A percentile compares a stretch with the other conserved stretches of the same genome.
Evolutionary conservation across 257 asterid genomes (phyloP).

Genomic region (Datura wrightii): DNA sequence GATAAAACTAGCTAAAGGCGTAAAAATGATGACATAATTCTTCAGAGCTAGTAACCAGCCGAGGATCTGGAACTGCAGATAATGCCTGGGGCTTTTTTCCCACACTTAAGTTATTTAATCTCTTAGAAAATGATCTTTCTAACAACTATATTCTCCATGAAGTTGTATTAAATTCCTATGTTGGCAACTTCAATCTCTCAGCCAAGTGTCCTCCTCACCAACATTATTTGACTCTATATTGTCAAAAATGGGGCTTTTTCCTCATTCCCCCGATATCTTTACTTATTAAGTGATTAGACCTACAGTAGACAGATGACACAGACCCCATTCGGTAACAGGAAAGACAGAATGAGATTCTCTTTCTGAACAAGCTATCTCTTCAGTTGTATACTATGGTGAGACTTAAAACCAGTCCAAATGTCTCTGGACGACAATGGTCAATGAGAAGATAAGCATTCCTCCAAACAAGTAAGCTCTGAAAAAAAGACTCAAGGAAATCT

Average conservation of each 20-base stretch:
- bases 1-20: background rate
- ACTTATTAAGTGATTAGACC: background rate
- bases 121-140: background rate
- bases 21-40: background rate
- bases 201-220: background rate
- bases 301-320: background rate
- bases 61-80: background rate
- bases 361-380: background rate
- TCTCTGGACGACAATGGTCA: conserved; percentile 1
- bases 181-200: background rate
- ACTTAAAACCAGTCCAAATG: background rate
- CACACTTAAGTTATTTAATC: background rate
- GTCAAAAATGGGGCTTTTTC: background rate
- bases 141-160: background rate
- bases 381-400: background rate
- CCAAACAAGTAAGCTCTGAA: background rate
- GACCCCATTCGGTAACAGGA: conserved; percentile 14
- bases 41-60: background rate
- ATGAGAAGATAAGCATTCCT: background rate
- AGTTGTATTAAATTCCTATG: background rate
- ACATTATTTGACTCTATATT: background rate
- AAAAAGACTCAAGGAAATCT: conserved; percentile 1
- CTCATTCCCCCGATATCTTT: background rate
- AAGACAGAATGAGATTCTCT: background rate
- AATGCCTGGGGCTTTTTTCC: background rate